Evolutionary conservation across 805 yeast genomes (phyloP), one percentile per base, ranked within the genome.

Genomic region (Monosporozyma aquatica): DNA sequence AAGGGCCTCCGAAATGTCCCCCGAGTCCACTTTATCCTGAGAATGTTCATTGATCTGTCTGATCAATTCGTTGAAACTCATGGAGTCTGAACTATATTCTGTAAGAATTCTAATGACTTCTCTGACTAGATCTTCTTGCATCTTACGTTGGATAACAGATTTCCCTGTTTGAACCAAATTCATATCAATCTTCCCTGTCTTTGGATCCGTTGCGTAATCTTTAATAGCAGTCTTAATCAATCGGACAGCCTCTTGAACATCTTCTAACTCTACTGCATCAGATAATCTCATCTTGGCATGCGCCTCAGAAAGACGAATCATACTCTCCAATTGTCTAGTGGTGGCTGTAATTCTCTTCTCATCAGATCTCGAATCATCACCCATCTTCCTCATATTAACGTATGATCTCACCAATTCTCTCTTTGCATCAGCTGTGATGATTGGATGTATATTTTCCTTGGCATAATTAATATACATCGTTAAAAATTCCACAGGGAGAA

Each of bases 191-290:
- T 92, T 76, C 24, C 99, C 99, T 0, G 98, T 90, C 27, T 81
- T 70, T 20, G 98, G 98, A 66, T 92, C 99, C 3, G 96, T 92
- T 13, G 99, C 99, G 61, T 92, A 92, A 50, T 92, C 97, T 61
- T 92, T 92, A 50, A 92, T 85, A 11, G 99, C 99, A 3, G 95
- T 76, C 53, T 83, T 80, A 59, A 90, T 92, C 51, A 92, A 70
- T 51, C 99, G 75, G 3, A 89, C 97, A 0, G 97, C 95, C 61
- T 92, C 99, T 46, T 73, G 71, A 5, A 92, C 98, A 62, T 92
- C 99, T 23, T 70, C 71, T 21, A 83, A 69, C 42, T 80, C 82
- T 5, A 92, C 99, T 0, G 53, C 59, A 1, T 70, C 65, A 1
- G 90, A 74, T 24, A 92, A 70, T 53, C 95, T 78, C 95, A 92